Conservation (phyloP, 1,139 yeast genomes). For the Debaryomycetaceae sp. region DNA sequence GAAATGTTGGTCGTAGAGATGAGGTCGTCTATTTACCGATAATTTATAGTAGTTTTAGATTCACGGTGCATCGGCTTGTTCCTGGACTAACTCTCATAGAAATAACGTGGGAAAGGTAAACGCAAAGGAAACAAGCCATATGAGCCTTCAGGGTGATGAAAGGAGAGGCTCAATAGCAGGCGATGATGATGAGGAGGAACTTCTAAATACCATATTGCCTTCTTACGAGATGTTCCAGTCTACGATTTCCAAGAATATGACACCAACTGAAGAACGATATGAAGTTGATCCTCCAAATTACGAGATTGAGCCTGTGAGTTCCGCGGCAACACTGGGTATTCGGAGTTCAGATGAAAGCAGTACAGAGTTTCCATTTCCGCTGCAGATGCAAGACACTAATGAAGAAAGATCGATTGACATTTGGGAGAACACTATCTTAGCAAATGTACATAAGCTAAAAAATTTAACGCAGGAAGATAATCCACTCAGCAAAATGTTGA, state of each 20-base stretch:
- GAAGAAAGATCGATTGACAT: conserved; percentile 28
- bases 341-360: background rate
- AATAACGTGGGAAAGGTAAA: background rate
- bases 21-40: no score
- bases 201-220: conserved; percentile 41
- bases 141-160: background rate
- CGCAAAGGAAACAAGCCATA: background rate
- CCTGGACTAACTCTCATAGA: background rate
- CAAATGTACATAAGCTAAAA: conserved; percentile 40
- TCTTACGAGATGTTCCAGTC: conserved; percentile 48
- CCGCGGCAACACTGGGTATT: conserved; percentile 10
- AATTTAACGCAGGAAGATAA: conserved; percentile 30
- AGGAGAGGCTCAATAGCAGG: background rate
- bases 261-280: conserved; percentile 40
- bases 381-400: conserved; percentile 6
- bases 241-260: conserved; percentile 38
- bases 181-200: conserved; percentile 20
- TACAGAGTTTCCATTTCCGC: conserved; percentile 16
- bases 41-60: no score
- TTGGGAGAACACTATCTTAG: conserved; percentile 45
- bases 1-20: no score
- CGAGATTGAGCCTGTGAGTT: conserved; percentile 34
- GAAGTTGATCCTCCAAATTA: conserved; percentile 43
- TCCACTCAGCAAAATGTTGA: conserved; percentile 23
- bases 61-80: no score